Conservation (phyloP, 345 rosid genomes). For the Noccaea bulbosa region DNA sequence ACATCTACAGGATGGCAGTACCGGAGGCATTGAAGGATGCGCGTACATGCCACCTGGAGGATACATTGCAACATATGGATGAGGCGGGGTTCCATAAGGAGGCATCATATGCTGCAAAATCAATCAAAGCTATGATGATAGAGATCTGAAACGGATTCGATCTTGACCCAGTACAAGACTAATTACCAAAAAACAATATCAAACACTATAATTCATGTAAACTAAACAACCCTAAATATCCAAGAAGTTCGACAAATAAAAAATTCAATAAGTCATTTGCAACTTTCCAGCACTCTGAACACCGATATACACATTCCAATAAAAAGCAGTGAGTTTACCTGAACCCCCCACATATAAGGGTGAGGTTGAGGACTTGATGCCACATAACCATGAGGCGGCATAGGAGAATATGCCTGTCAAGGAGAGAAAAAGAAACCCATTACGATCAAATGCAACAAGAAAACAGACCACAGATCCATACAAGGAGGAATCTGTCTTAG, state of each 20-base stretch:
- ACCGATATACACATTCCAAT: not conserved
- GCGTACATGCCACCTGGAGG: conserved; percentile 96
- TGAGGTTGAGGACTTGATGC: conserved; percentile 98
- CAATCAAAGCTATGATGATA: conserved; percentile 19
- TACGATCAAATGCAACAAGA: conserved; percentile 32
- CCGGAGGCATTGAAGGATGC: conserved; percentile 96
- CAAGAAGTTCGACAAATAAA: not conserved
- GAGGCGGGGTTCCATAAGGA: conserved; percentile 96
- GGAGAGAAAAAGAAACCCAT: conserved; percentile 24
- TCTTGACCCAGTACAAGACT: conserved; percentile 11
- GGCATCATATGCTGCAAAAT: conserved; percentile 92
- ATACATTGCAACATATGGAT: conserved; percentile 98
- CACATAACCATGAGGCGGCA: conserved; percentile 94
- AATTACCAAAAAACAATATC: conserved; percentile 4
- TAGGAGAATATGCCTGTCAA: conserved; percentile 83
- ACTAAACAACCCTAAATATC: not conserved
- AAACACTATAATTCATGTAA: conserved; percentile 5
- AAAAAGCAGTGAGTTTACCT: conserved; percentile 54
- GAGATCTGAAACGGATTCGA: conserved; percentile 4
- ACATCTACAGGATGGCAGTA: conserved; percentile 45
- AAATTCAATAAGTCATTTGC: not conserved
- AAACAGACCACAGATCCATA: conserved; percentile 9
- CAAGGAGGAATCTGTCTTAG: conserved; percentile 20
- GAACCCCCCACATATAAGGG: conserved; percentile 99
- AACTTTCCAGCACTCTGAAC: conserved; percentile 15